Percentiles rank a stretch among this genome's conserved stretches.
These are phyloP conservation scores for Boletus reticuloceps DNA, from an alignment of 768 basidiomycete species.

Conservation along the genomic window DNA sequence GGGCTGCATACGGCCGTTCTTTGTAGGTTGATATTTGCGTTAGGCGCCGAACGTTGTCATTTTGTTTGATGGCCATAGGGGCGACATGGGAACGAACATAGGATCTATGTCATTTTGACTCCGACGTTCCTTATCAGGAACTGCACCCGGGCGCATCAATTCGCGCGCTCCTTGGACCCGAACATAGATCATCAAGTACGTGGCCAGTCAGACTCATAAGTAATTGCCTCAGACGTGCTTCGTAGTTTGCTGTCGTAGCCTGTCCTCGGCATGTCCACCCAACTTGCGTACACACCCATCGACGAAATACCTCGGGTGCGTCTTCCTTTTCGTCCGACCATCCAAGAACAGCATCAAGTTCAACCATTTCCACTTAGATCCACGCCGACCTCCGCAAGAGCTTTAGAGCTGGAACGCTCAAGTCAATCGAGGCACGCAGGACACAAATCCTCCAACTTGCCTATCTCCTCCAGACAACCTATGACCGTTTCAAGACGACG, in stretches of 20 bases:
- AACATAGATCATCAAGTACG: too few relatives aligned
- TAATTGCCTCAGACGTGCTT: too few relatives aligned
- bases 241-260: too few relatives aligned
- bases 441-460: constrained; percentile 73
- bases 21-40: too few relatives aligned
- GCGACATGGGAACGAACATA: too few relatives aligned
- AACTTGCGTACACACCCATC: constrained; percentile 46
- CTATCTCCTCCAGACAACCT: constrained; percentile 76
- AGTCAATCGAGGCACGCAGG: constrained; percentile 65
- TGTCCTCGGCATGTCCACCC: constrained; percentile 19
- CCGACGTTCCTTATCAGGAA: too few relatives aligned
- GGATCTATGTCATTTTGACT: too few relatives aligned
- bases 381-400: constrained; percentile 51
- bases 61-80: too few relatives aligned
- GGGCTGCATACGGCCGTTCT: not conserved
- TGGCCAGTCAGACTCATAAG: too few relatives aligned
- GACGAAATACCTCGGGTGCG: constrained; percentile 52
- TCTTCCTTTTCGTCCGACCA: not conserved
- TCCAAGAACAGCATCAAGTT: not conserved
- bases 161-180: too few relatives aligned
- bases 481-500: constrained; percentile 54
- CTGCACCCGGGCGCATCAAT: too few relatives aligned
- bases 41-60: too few relatives aligned
- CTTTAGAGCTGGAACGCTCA: constrained; percentile 65
- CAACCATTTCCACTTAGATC: constrained; percentile 39